Base-by-base conservation (phyloP, 345 rosid genomes). In the Garcia nutans region DNA sequence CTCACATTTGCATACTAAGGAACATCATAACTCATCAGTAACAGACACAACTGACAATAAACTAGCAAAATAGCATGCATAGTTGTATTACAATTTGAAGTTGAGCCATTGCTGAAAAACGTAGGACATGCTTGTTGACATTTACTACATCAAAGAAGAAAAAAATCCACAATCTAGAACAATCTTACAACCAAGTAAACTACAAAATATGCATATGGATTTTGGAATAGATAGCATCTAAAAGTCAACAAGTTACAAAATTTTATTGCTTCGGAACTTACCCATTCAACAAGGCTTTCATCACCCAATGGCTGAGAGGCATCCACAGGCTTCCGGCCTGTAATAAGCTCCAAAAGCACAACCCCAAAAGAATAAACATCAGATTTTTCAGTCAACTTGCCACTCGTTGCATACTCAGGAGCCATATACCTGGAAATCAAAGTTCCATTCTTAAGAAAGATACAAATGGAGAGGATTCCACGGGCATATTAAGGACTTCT, bases 261-360 rank as follows among this genome's bases (percentile, higher is more conserved):
- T 6, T 11, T 12, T 11, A 50, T 59, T 56, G 55, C 55, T 65
- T 22, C 31, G 10, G 24, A 70, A 72, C 86, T 82, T 74, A 96
- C 98, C 97, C 98, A 96, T 88, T 96, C 97, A 72, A 96, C 99
- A 62, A 96, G 92, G 88, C 99, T 93, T 83, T 96, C 99, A 44
- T 96, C 99, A 50, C 99, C 99, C 61, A 90, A 76, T 45, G 98
- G 96, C 87, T 92, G 97, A 78, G 92, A 90, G 22, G 80, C 91
- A 82, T 96, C 98, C 17, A 96, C 99, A 47, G 99, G 96, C 83
- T 90, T 96, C 67, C 97, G 97, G 64, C 99, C 97, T 12, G 99
- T 93, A 77, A 96, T 92, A 75, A 96, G 84, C 84, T 96, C 99
- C 91, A 96, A 83, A 70, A 96, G 94, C 80, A 96, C 92, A 37